Percentiles rank a stretch among this genome's conserved stretches.
These are phyloP conservation scores for Ligustrum vulgare DNA, from an alignment of 257 asterid genomes.

Conservation along the genomic window DNA sequence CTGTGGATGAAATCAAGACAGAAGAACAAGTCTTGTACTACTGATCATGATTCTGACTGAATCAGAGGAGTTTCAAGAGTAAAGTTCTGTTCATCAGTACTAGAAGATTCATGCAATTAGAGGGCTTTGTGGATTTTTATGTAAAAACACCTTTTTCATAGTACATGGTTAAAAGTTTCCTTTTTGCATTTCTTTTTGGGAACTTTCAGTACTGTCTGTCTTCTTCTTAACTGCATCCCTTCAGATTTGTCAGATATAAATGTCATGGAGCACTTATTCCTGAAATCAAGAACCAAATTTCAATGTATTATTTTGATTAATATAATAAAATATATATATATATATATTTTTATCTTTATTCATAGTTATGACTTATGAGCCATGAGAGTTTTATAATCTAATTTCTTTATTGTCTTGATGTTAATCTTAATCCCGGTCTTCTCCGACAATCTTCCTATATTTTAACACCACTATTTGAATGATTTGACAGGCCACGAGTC, in stretches of 20 bases:
- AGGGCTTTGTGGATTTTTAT: conserved; percentile 4
- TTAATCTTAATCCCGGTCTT: conserved; percentile 25
- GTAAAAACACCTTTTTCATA: conserved; percentile 5
- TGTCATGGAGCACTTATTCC: conserved; percentile 23
- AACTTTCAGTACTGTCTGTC: conserved; percentile 17
- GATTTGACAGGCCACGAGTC: conserved; percentile 33
- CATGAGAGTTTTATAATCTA: neutral
- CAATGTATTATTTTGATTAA: neutral
- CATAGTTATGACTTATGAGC: conserved; percentile 9
- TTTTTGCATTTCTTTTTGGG: conserved; percentile 24
- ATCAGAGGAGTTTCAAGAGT: neutral
- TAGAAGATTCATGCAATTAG: conserved; percentile 7
- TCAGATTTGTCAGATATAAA: conserved; percentile 10
- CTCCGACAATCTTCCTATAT: conserved; percentile 24
- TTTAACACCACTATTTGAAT: conserved; percentile 22
- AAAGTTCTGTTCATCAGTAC: neutral
- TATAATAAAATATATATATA: neutral
- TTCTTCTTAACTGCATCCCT: conserved; percentile 14
- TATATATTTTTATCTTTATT: neutral
- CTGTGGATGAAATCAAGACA: conserved; percentile 52
- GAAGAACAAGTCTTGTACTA: conserved; percentile 42
- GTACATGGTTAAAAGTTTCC: conserved; percentile 18
- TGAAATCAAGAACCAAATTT: conserved; percentile 33
- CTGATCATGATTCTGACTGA: conserved; percentile 19
- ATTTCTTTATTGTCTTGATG: conserved; percentile 21